Percentiles rank a stretch among this genome's conserved stretches.
Conservation (phyloP, 2,329 filamentous ascomycete genomes). For the Pseudophaeomoniella oleicola region DNA sequence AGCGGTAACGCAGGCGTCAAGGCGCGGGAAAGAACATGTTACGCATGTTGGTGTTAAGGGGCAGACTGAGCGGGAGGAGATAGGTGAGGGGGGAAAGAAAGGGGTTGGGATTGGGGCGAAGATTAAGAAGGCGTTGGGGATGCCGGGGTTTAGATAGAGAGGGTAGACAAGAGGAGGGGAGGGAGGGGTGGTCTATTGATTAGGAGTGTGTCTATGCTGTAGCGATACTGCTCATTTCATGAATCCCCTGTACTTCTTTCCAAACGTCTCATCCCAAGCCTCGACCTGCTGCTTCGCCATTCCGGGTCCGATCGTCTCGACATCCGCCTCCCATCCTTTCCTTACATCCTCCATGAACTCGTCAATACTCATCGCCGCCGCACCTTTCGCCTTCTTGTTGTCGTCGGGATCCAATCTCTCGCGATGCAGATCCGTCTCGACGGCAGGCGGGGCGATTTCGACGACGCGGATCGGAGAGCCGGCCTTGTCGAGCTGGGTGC, state of each 20-base stretch:
- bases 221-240: too few relatives aligned
- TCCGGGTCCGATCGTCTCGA: constrained; percentile 36
- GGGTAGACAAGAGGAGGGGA: too few relatives aligned
- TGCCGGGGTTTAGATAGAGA: too few relatives aligned
- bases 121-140: too few relatives aligned
- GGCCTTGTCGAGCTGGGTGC: constrained; percentile 31
- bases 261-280: constrained; percentile 29
- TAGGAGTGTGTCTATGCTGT: too few relatives aligned
- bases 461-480: constrained; percentile 32
- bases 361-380: constrained; percentile 31
- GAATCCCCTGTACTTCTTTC: constrained; percentile 17
- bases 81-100: too few relatives aligned
- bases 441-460: constrained; percentile 41
- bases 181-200: too few relatives aligned
- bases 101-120: too few relatives aligned
- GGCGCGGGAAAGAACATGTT: too few relatives aligned
- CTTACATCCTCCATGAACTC: constrained; percentile 39
- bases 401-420: constrained; percentile 42
- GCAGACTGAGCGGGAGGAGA: too few relatives aligned
- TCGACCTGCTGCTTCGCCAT: constrained; percentile 25
- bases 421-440: constrained; percentile 40
- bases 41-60: too few relatives aligned
- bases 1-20: too few relatives aligned
- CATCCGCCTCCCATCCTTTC: constrained; percentile 29
- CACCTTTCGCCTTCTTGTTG: constrained; percentile 42